Evolutionary conservation across 1,284 basidiomycete species (phyloP).

Genomic region (Melampsora medusae): DNA sequence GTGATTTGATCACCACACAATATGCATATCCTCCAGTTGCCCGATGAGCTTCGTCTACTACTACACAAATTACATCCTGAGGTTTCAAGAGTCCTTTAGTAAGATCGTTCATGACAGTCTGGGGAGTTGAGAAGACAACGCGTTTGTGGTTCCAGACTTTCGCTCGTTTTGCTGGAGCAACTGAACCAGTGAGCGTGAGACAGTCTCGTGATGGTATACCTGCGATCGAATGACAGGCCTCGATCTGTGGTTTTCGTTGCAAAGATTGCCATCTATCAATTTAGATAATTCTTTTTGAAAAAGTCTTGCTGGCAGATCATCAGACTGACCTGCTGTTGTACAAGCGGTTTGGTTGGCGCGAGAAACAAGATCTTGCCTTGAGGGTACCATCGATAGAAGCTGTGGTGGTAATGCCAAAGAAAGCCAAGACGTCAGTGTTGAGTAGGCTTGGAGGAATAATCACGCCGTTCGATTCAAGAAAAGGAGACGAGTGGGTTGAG

Average conservation of each 20-base stretch:
- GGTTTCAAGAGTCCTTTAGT: slow-evolving; percentile 71
- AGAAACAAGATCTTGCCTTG: slow-evolving; percentile 91
- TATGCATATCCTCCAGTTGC: slow-evolving; percentile 93
- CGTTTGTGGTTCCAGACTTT: slow-evolving; percentile 73
- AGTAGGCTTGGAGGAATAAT: slow-evolving; percentile 50
- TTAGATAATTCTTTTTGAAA: too few relatives aligned
- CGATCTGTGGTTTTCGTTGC: slow-evolving; percentile 60
- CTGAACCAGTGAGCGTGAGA: slow-evolving; percentile 78
- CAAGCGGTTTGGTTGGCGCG: slow-evolving; percentile 91
- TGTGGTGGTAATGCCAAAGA: slow-evolving; percentile 49
- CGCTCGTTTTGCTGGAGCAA: slow-evolving; percentile 56
- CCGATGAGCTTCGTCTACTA: slow-evolving; percentile 92
- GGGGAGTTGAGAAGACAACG: slow-evolving; percentile 97
- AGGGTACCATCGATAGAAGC: slow-evolving; percentile 81
- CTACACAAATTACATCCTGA: slow-evolving; percentile 73
- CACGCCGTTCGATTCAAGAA: slow-evolving; percentile 67
- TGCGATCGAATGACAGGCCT: slow-evolving; percentile 87
- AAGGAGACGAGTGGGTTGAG: slow-evolving; percentile 7
- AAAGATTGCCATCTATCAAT: not conserved
- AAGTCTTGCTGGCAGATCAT: not conserved
- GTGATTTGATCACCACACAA: slow-evolving; percentile 77
- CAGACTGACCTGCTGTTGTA: slow-evolving; percentile 68
- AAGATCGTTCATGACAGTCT: slow-evolving; percentile 89
- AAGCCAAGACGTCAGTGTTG: slow-evolving; percentile 45
- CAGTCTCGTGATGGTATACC: slow-evolving; percentile 87